Conservation (phyloP, 2,329 filamentous ascomycete species). For the Camillea tinctor region DNA sequence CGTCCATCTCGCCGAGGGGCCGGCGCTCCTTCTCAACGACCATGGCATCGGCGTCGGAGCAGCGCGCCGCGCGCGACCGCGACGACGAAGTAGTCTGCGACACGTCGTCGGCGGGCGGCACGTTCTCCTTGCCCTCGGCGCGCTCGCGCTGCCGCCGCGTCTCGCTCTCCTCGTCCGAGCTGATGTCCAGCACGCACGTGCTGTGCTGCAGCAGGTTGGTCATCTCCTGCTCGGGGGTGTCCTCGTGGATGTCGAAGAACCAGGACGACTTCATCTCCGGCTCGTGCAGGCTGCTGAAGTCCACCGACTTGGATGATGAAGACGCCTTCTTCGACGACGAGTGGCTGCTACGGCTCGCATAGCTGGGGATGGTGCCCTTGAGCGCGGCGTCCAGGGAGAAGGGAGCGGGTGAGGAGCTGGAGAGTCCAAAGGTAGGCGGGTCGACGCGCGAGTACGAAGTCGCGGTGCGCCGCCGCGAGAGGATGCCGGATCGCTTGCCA, state of each 20-base stretch:
- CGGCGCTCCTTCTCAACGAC: constrained; percentile 62
- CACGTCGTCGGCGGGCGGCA: constrained; percentile 69
- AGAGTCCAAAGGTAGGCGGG: constrained; percentile 59
- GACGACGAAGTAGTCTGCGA: constrained; percentile 56
- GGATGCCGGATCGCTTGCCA: constrained; percentile 64
- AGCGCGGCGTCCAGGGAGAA: constrained; percentile 86
- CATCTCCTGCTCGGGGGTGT: constrained; percentile 85
- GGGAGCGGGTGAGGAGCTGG: constrained; percentile 53
- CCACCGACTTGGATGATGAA: constrained; percentile 28
- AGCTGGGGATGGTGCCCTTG: constrained; percentile 69
- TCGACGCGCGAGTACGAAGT: constrained; percentile 68
- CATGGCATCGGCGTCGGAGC: constrained; percentile 48
- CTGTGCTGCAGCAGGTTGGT: constrained; percentile 92
- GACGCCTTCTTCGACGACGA: constrained; percentile 21
- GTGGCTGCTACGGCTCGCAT: constrained; percentile 46
- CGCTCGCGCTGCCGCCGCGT: constrained; percentile 50
- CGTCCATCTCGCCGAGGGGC: constrained; percentile 66
- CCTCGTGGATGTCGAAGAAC: constrained; percentile 95
- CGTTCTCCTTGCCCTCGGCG: constrained; percentile 82
- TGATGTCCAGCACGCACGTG: constrained; percentile 83
- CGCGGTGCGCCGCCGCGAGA: constrained; percentile 66
- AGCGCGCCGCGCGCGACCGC: constrained; percentile 33
- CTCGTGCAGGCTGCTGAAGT: constrained; percentile 38
- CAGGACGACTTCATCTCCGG: constrained; percentile 63
- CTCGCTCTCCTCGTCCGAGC: constrained; percentile 76